These are phyloP conservation scores for Neurospora crassa DNA, from an alignment of 2,329 filamentous ascomycete species.

Conservation along the genomic window DNA sequence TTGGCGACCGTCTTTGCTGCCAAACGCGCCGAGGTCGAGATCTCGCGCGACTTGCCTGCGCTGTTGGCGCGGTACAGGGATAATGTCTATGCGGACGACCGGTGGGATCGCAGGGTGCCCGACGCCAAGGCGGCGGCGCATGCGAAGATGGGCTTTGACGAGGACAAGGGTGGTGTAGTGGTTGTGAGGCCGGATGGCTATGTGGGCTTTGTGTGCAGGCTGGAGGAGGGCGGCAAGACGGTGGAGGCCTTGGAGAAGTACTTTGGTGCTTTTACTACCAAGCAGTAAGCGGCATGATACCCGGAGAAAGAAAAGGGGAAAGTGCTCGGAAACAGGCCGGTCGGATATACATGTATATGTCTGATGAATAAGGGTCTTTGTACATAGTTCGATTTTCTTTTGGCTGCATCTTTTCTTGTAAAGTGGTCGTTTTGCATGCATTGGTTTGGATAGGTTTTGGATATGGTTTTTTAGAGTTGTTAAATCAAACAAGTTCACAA, in stretches of 20 bases:
- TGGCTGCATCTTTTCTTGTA: neutral
- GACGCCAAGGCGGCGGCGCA: conserved; percentile 67
- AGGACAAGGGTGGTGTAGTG: conserved; percentile 66
- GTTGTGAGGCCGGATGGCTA: conserved; percentile 84
- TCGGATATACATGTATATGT: neutral
- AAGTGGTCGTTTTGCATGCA: neutral
- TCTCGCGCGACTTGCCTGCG: conserved; percentile 59
- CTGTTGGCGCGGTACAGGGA: conserved; percentile 67
- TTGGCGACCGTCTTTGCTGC: conserved; percentile 67
- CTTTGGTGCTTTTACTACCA: conserved; percentile 62
- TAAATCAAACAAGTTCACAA: neutral
- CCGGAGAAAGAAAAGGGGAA: neutral
- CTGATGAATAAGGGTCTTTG: neutral
- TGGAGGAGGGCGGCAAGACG: conserved; percentile 69
- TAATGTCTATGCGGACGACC: conserved; percentile 80
- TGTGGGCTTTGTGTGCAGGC: conserved; percentile 63
- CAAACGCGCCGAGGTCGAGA: conserved; percentile 59
- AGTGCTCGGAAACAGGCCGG: neutral
- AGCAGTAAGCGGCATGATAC: conserved; percentile 26
- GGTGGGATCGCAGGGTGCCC: conserved; percentile 61
- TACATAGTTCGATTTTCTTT: neutral
- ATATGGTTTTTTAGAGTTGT: neutral
- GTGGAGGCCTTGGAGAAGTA: conserved; percentile 76
- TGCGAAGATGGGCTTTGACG: conserved; percentile 73
- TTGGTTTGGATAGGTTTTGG: neutral